Conservation (phyloP, 106 monocot genomes). For the Phalaenopsis equestris region DNA sequence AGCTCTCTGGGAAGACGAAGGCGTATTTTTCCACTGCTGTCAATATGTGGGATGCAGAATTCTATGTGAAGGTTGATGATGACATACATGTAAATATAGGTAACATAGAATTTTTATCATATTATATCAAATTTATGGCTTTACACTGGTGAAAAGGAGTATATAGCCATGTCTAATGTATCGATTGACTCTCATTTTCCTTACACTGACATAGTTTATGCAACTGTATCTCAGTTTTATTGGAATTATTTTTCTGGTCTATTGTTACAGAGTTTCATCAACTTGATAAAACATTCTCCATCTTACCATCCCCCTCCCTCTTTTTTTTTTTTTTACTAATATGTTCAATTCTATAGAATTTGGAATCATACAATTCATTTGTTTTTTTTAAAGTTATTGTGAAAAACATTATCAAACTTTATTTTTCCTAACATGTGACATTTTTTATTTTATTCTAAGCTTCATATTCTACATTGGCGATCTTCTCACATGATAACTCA, state of each 20-base stretch:
- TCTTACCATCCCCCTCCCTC: background rate
- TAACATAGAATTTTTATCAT: background rate
- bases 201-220: background rate
- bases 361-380: no score
- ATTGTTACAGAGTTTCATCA: background rate
- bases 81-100: constrained; percentile 34
- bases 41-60: constrained; percentile 24
- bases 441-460: background rate
- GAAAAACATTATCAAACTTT: no score
- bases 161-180: no score
- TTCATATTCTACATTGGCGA: background rate
- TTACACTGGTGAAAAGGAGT: no score
- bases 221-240: background rate
- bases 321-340: background rate
- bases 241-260: background rate
- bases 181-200: background rate
- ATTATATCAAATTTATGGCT: background rate
- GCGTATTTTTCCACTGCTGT: constrained; percentile 24
- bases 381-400: no score
- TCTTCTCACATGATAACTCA: background rate
- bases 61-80: constrained; percentile 30
- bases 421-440: background rate
- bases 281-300: background rate
- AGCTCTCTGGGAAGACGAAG: constrained; percentile 26
- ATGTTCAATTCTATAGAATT: no score